Evolutionary conservation across 345 rosid species (phyloP).

Genomic region (Salix udensis): DNA sequence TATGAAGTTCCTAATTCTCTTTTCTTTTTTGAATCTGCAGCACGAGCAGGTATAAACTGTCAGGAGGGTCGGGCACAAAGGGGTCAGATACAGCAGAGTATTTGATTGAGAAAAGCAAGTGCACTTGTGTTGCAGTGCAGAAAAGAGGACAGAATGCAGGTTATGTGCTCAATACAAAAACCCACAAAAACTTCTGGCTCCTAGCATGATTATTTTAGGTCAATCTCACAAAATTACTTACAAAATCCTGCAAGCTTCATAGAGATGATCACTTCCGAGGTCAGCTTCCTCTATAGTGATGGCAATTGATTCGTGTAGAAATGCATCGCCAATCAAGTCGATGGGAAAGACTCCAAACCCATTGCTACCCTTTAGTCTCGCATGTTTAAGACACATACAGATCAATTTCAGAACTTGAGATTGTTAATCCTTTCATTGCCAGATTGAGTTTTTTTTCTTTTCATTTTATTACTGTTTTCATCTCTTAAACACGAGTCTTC

Average conservation of each 20-base stretch:
- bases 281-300: background rate
- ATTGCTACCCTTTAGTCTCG: background rate
- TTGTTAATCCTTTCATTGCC: background rate
- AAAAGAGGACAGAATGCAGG: conserved; percentile 82
- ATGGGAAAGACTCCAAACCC: background rate
- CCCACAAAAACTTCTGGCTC: conserved; percentile 85
- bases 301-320: background rate
- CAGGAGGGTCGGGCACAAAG: conserved; percentile 53
- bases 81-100: conserved; percentile 67
- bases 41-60: conserved; percentile 36
- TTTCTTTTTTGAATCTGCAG: background rate
- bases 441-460: background rate
- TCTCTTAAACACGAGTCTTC: background rate
- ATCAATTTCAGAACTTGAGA: conserved; percentile 7
- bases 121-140: conserved; percentile 80
- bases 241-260: background rate
- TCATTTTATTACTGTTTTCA: background rate
- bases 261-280: background rate
- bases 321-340: background rate
- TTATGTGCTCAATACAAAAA: conserved; percentile 80
- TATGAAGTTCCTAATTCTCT: background rate
- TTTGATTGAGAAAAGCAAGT: conserved; percentile 72
- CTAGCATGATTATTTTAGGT: conserved; percentile 44
- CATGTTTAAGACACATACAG: background rate
- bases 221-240: background rate